Evolutionary conservation across 805 yeast genomes (phyloP), one percentile per base, ranked within the genome.

Genomic region (Lachancea sp.): DNA sequence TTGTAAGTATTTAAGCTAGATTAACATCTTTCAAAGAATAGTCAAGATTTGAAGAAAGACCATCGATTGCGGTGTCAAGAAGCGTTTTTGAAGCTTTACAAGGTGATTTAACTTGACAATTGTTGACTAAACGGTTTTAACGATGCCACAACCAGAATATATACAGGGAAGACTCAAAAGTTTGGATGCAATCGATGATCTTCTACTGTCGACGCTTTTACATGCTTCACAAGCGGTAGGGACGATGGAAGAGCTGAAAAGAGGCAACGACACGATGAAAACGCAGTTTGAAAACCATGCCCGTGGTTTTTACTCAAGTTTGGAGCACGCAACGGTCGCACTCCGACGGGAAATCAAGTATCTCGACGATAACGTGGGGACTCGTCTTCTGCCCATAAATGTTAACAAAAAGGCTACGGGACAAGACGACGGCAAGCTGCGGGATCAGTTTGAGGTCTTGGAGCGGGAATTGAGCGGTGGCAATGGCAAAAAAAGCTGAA

Each of bases 401-500:
- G 60, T 59, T 11, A 59, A 54, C 42, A 63, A 63, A 51, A 58
- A 57, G 39, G 63, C 65, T 13, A 41, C 54, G 1, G 66, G 64
- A 7, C 66, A 62, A 43, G 66, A 62, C 44, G 59, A 60, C 32
- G 65, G 58, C 36, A 62, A 62, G 44, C 38, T 63, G 46, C 39
- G 45, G 17, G 66, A 60, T 35, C 66, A 62, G 38, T 42, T 56
- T 17, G 39, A 38, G 7, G 38, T 54, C 8, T 47, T 61, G 27
- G 47, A 45, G 38, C 48, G 49, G 8, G 42, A 43, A 27, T 25
- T 38, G 17, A 30, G 16, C 10, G 35, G 16, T 25, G 31, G n/a
- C n/a, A n/a, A 22, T 20, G 31, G 15, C 18, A 10, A 30, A n/a
- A 25, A 6, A 36, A 19, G 30, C 12, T 5, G 12, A 8, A 11